A percentile compares a stretch with the other conserved stretches of the same genome.
Evolutionary conservation across 2,329 filamentous ascomycete genomes (phyloP).

Genomic region (Paracoccidioides brasiliensis): DNA sequence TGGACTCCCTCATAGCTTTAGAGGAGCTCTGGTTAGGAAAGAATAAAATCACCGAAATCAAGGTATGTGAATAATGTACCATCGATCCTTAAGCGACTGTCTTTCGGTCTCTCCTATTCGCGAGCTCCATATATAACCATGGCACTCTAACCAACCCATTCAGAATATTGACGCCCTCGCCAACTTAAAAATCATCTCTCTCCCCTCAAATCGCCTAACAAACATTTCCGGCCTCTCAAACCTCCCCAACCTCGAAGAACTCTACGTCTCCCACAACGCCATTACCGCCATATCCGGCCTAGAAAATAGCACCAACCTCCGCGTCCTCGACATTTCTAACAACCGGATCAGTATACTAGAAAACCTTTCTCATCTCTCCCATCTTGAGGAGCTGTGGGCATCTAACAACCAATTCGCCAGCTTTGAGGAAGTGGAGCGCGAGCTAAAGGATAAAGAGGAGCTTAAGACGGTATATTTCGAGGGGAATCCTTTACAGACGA

Average conservation of each 20-base stretch:
- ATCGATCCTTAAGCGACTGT: background rate
- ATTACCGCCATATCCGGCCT: slow-evolving; percentile 65
- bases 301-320: slow-evolving; percentile 52
- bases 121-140: background rate
- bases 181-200: slow-evolving; percentile 75
- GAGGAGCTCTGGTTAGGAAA: slow-evolving; percentile 90
- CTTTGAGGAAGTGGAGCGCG: slow-evolving; percentile 66
- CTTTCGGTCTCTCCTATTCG: background rate
- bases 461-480: slow-evolving; percentile 92
- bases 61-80: slow-evolving; percentile 28
- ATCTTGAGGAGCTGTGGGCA: slow-evolving; percentile 87
- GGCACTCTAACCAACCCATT: slow-evolving; percentile 2
- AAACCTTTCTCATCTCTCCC: slow-evolving; percentile 53
- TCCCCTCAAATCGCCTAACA: slow-evolving; percentile 87
- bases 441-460: slow-evolving; percentile 63
- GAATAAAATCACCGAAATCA: slow-evolving; percentile 84
- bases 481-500: slow-evolving; percentile 75
- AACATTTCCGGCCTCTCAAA: slow-evolving; percentile 62
- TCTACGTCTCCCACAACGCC: slow-evolving; percentile 94
- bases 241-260: slow-evolving; percentile 67
- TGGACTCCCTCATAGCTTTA: slow-evolving; percentile 63
- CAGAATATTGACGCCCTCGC: slow-evolving; percentile 57
- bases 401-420: slow-evolving; percentile 72
- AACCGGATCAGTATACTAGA: slow-evolving; percentile 67
- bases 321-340: slow-evolving; percentile 76